phyloP scores from a whole-genome alignment of 1,284 basidiomycete genomes.

The Gomphus sp. region DNA sequence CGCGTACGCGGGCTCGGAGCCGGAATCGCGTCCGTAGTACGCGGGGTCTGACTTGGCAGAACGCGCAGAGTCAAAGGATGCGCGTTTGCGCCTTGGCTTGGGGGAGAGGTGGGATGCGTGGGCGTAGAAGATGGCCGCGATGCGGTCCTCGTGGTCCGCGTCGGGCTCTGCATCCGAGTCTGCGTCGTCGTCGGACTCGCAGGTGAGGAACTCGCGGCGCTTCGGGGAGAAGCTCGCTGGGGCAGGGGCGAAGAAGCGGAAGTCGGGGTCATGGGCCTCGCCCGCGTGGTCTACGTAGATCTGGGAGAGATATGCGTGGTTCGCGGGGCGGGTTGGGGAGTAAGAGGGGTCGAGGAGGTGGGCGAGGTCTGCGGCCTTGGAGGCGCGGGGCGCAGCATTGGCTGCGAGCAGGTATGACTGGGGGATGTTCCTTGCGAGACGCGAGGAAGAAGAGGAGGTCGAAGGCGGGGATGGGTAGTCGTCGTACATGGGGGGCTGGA shows the following conservation, averaged over 20 bases:
- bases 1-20: neutral
- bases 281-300: slow-evolving; percentile 8
- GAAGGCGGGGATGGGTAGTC: neutral
- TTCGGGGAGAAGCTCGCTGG: slow-evolving; percentile 1
- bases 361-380: slow-evolving; percentile 6
- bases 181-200: neutral
- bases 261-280: slow-evolving; percentile 7
- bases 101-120: too few relatives aligned
- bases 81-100: too few relatives aligned
- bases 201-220: slow-evolving; percentile 2
- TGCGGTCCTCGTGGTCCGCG: neutral
- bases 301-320: neutral
- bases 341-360: slow-evolving; percentile 9
- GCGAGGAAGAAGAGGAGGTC: neutral
- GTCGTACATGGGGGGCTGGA: neutral
- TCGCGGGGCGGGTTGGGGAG: neutral
- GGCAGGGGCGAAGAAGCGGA: slow-evolving; percentile 7
- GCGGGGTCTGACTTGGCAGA: neutral
- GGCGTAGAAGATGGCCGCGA: neutral
- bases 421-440: neutral
- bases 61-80: slow-evolving; percentile 1
- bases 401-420: neutral
- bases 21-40: neutral
- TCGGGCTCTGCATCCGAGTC: neutral
- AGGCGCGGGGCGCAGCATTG: neutral